Evolutionary conservation across 306 rosid species (phyloP), one percentile per base, ranked within the genome.

Genomic region (Arachis stenosperma): DNA sequence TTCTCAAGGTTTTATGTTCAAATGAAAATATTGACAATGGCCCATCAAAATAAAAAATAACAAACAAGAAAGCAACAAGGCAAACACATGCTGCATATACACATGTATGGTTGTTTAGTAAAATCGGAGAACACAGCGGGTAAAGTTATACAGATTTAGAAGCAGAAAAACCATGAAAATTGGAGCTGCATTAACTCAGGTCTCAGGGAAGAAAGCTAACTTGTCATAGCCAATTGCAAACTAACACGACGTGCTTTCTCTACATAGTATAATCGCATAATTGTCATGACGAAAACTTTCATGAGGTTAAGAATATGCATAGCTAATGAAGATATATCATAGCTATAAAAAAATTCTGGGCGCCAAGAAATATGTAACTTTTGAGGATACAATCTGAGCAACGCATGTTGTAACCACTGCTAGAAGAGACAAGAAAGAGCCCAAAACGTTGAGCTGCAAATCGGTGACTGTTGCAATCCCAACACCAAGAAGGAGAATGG

Each of bases 391-490:
- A 84, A 94, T 94, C 66, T 94, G 98, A 77, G 97, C 96, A 81
- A 94, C 88, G 0, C 97, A 94, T 13, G 98, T 94, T 65, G 98
- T 94, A 81, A 91, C 54, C 73, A 94, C 81, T 11, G 98, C 98
- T 2, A 94, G 88, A 6, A 94, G 56, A 74, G 98, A 94, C 83
- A 94, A 72, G 83, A 88, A 78, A 78, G 91, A 85, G 65, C 98
- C 98, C 15, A 94, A 81, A 7, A 88, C 88, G 83, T 94, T 94
- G 64, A 94, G 90, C 75, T 94, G 98, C 79, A 94, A 83, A 82
- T 94, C 98, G 9, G 96, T 91, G 64, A 94, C 84, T 2, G 98
- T 94, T 56, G 97, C 98, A 78, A 94, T 89, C 74, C 98, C 98
- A 67, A 94, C 98, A 60, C 98, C 98, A 36, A 89, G 11, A 78